phyloP scores from a whole-genome alignment of 129 eudicot species.

The Flaveria trinervia region DNA sequence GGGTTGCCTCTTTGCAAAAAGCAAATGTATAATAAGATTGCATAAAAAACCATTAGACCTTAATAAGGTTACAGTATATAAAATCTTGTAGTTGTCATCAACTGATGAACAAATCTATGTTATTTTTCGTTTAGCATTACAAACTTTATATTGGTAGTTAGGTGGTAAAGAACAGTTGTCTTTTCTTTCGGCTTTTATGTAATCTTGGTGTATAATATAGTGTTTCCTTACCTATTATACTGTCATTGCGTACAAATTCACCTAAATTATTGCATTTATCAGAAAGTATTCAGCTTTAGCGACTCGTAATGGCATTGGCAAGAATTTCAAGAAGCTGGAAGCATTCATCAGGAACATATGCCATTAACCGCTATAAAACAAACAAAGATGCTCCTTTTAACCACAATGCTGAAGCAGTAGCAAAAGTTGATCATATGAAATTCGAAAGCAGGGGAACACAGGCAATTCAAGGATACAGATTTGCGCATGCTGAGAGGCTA shows the following conservation, averaged over 20 bases:
- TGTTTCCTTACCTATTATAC: neutral
- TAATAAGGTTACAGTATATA: neutral
- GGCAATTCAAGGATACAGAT: slow-evolving; percentile 47
- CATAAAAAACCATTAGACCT: neutral
- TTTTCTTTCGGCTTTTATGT: slow-evolving; percentile 14
- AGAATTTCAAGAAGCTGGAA: slow-evolving; percentile 73
- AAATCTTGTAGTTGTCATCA: slow-evolving; percentile 45
- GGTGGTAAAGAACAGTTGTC: slow-evolving; percentile 25
- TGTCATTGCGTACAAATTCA: slow-evolving; percentile 1
- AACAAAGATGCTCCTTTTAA: slow-evolving; percentile 32
- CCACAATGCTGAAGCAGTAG: slow-evolving; percentile 30
- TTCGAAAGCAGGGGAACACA: slow-evolving; percentile 54
- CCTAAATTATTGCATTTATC: neutral
- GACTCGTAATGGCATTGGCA: slow-evolving; percentile 67
- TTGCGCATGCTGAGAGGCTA: slow-evolving; percentile 53
- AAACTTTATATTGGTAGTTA: slow-evolving; percentile 23
- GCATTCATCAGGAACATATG: slow-evolving; percentile 43
- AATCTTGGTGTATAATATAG: slow-evolving; percentile 23
- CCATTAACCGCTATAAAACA: slow-evolving; percentile 37
- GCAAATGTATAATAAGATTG: neutral
- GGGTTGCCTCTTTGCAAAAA: neutral
- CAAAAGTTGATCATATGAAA: slow-evolving; percentile 31
- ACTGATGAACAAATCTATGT: slow-evolving; percentile 39
- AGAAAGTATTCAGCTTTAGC: slow-evolving; percentile 18
- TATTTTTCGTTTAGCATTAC: slow-evolving; percentile 21